Evolutionary conservation across 805 yeast genomes (phyloP).

Genomic region (Wickerhamomyces hampshirensis): DNA sequence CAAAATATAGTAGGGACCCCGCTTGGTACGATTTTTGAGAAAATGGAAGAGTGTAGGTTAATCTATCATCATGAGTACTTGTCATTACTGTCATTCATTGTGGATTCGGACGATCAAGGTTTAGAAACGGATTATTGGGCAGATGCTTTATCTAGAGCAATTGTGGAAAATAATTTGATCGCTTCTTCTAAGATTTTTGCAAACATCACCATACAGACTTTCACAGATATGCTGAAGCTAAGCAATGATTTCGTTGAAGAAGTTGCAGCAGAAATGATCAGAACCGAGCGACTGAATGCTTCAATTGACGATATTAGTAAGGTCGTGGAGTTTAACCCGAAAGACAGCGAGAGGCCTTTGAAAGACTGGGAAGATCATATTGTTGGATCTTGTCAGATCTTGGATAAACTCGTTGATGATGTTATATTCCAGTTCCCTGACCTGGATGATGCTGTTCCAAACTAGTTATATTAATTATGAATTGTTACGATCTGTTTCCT

Average conservation of each 20-base stretch:
- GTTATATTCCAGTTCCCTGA: constrained; percentile 1
- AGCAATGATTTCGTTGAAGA: constrained; percentile 6
- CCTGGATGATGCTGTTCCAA: neutral
- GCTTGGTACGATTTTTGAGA: constrained; percentile 10
- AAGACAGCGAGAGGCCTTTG: constrained; percentile 1
- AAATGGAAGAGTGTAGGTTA: constrained; percentile 10
- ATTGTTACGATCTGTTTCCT: neutral
- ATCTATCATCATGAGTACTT: constrained; percentile 14
- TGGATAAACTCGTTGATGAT: constrained; percentile 21
- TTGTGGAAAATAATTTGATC: constrained; percentile 18
- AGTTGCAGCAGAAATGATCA: constrained; percentile 15
- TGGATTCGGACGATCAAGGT: constrained; percentile 3
- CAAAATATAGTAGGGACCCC: constrained; percentile 5
- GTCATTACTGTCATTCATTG: constrained; percentile 1
- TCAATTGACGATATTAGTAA: constrained; percentile 22
- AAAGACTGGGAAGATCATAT: constrained; percentile 23
- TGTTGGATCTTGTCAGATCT: constrained; percentile 14
- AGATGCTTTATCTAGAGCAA: constrained; percentile 4
- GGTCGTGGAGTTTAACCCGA: constrained; percentile 12
- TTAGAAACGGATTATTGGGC: constrained; percentile 4
- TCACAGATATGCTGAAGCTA: constrained; percentile 11
- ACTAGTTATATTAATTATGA: too few species aligned
- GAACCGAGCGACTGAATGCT: constrained; percentile 15
- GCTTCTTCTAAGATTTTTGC: constrained; percentile 13
- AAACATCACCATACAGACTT: constrained; percentile 11